These are phyloP conservation scores for Naganishia sp. DNA, from an alignment of 1,284 basidiomycete species.

Conservation along the genomic window DNA sequence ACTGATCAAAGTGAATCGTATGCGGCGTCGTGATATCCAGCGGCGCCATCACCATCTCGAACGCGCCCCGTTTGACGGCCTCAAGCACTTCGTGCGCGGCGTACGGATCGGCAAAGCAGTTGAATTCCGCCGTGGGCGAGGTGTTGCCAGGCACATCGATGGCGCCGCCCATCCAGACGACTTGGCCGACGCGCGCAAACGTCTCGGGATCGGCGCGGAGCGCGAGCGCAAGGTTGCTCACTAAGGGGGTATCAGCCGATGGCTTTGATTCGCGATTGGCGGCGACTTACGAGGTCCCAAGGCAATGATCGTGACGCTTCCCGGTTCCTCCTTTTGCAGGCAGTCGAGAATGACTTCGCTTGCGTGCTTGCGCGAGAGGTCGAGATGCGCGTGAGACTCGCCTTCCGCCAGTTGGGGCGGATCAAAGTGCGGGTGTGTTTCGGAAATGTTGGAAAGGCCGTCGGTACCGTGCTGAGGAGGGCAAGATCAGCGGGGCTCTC, in stretches of 20 bases:
- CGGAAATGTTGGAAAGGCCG: constrained; percentile 72
- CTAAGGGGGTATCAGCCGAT: too few species aligned
- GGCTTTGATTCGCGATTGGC: too few species aligned
- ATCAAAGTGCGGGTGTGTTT: constrained; percentile 72
- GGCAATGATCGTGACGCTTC: constrained; percentile 77
- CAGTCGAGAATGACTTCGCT: constrained; percentile 70
- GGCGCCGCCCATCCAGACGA: constrained; percentile 95
- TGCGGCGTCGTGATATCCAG: constrained; percentile 80
- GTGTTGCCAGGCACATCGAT: constrained; percentile 92
- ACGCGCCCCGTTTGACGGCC: constrained; percentile 40
- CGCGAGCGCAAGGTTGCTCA: constrained; percentile 79
- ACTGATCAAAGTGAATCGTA: constrained; percentile 67
- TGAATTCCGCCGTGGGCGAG: constrained; percentile 80
- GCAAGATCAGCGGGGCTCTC: too few species aligned
- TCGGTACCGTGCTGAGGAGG: constrained; percentile 62
- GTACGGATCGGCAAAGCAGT: constrained; percentile 90
- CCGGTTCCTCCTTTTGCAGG: constrained; percentile 62
- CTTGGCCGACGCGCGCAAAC: constrained; percentile 62
- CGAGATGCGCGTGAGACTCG: constrained; percentile 58
- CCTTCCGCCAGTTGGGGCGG: constrained; percentile 52
- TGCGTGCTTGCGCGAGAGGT: constrained; percentile 59
- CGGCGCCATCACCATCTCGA: constrained; percentile 68
- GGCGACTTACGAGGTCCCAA: constrained; percentile 69
- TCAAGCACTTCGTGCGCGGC: constrained; percentile 65
- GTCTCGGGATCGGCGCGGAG: constrained; percentile 63